These are phyloP conservation scores for Angophora floribunda DNA, from an alignment of 345 rosid species.

Conservation along the genomic window DNA sequence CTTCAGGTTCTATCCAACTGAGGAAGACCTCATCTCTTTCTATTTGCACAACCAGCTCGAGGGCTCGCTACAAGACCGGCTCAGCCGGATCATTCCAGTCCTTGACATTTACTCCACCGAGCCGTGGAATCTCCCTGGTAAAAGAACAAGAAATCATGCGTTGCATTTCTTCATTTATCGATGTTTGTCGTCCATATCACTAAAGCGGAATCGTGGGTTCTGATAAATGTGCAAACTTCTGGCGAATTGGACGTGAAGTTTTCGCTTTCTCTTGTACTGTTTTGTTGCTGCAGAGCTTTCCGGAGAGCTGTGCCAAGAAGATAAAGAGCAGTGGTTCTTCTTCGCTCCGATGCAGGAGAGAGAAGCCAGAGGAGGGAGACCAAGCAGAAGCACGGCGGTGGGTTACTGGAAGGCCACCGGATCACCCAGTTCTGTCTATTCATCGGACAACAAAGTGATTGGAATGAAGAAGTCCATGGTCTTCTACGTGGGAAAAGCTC, in stretches of 20 bases:
- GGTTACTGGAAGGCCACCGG: not conserved
- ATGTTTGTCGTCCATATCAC: not conserved
- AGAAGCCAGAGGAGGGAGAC: not conserved
- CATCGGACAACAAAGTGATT: not conserved
- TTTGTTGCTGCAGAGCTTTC: conserved; percentile 28
- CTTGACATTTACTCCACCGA: not conserved
- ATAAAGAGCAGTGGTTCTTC: not conserved
- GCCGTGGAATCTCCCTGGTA: not conserved
- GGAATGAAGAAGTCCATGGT: not conserved
- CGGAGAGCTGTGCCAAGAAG: conserved; percentile 51
- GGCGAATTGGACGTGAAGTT: not conserved
- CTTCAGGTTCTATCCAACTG: not conserved
- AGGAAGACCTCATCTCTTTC: not conserved
- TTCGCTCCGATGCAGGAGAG: not conserved
- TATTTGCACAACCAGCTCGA: not conserved
- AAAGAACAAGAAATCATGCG: not conserved
- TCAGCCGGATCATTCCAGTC: not conserved
- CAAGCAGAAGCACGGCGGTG: not conserved
- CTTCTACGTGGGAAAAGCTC: not conserved
- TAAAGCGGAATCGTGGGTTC: not conserved
- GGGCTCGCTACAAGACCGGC: not conserved
- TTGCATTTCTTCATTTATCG: not conserved
- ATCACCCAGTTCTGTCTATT: not conserved
- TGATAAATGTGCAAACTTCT: not conserved
- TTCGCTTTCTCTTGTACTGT: not conserved